phyloP scores from a whole-genome alignment of 2,329 filamentous ascomycete genomes.

The Lasiodiplodia gonubiensis region DNA sequence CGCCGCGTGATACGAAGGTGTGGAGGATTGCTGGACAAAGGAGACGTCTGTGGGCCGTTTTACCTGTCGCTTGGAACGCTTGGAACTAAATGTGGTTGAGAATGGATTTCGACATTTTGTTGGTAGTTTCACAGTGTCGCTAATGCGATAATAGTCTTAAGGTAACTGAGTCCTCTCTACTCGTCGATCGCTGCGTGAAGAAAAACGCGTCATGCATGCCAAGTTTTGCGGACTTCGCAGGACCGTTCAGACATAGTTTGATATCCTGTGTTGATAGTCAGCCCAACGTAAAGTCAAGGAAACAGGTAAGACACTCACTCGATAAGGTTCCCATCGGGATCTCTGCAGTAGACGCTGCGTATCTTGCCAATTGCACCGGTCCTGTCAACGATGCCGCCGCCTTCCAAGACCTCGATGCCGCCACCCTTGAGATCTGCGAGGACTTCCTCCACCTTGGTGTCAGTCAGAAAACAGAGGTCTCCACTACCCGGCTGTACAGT shows the following conservation, averaged over 20 bases:
- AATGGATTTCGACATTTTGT: background rate
- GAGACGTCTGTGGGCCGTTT: background rate
- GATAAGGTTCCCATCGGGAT: conserved; percentile 32
- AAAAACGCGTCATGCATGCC: background rate
- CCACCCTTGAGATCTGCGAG: conserved; percentile 27
- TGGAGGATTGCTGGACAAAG: background rate
- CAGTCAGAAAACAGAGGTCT: conserved; percentile 31
- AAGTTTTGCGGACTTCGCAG: background rate
- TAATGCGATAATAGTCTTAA: background rate
- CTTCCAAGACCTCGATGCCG: conserved; percentile 27
- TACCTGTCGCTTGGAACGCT: background rate
- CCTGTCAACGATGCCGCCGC: conserved; percentile 7
- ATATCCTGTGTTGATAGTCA: conserved; percentile 3
- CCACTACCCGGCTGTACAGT: conserved; percentile 29
- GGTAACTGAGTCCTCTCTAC: too few species aligned
- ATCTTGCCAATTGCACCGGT: conserved; percentile 29
- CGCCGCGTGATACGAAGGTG: background rate
- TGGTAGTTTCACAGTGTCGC: background rate
- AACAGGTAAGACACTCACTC: conserved; percentile 25
- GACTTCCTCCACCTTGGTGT: conserved; percentile 26
- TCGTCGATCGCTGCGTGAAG: background rate
- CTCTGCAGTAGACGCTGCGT: conserved; percentile 31
- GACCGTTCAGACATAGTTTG: conserved; percentile 1
- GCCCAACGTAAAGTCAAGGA: background rate
- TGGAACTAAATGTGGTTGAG: too few species aligned